Evolutionary conservation across 768 basidiomycete species (phyloP), one percentile per base, ranked within the genome.

Genomic region (Suillus discolor): DNA sequence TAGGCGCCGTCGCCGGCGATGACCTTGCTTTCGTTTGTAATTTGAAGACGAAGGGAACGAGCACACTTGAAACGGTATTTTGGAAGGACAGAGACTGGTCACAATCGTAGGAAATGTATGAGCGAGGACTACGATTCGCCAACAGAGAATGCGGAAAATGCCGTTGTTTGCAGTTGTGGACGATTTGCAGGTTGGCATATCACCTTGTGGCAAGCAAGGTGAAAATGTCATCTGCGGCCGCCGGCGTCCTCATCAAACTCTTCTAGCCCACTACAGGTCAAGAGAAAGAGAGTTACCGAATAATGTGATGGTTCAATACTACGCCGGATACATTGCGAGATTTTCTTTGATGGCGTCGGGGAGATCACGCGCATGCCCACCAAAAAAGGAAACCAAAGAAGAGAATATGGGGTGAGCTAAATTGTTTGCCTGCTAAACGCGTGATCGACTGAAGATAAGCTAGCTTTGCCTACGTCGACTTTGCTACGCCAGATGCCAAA

Each of bases 381-480:
- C 71, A 94, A 92, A 75, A 80, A 80, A 9, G 85, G 84, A 7
- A 16, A 73, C 81, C 62, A 82, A 83, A 68, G 80, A 81, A 68
- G 90, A 93, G 75, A 96, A 94, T 77, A 84, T 89, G 72, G 94
- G 94, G 94, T 93, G 63, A 70, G 89, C 81, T 28, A 69, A 74
- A 70, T 11, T n/a, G 55, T 67, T 39, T 25, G 18, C 13, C 13
- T 15, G 45, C 23, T 6, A 34, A 55, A 38, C 25, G 34, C 28
- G n/a, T 59, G 25, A 44, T 36, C 36, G 28, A 44, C 47, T 38
- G 55, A 34, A n/a, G 44, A 42, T 25, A 31, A 42, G 61, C 18
- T 65, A 98, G 97, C 45, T 99, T 95, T 76, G 97, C 97, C 44
- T 98, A 98, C 79, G 92, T 99, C 65, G 97, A 99, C 79, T 97